These are phyloP conservation scores for Acacia melanoxylon DNA, from an alignment of 306 rosid genomes.

Conservation along the genomic window DNA sequence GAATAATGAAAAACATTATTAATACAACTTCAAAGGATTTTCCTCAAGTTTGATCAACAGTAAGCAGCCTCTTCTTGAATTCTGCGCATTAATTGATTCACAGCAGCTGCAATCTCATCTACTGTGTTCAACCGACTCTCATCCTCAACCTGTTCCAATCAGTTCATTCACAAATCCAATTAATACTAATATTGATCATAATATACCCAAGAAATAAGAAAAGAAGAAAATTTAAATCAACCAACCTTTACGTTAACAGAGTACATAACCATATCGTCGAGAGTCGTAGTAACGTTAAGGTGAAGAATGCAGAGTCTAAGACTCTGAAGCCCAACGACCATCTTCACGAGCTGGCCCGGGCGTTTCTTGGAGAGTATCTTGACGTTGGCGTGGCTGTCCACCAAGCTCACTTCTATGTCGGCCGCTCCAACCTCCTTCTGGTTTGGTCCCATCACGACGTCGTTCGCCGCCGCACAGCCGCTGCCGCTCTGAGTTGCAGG, in stretches of 20 bases:
- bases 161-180: not conserved
- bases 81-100: conserved; percentile 64
- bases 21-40: not conserved
- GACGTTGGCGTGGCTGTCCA: conserved; percentile 81
- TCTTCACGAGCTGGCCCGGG: conserved; percentile 55
- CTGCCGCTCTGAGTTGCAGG: conserved; percentile 34
- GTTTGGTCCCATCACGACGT: conserved; percentile 10
- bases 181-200: not conserved
- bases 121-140: conserved; percentile 71
- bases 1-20: not conserved
- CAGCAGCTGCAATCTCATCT: conserved; percentile 89
- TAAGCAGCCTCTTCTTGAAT: conserved; percentile 55
- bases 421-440: conserved; percentile 50
- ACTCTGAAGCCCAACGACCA: conserved; percentile 62
- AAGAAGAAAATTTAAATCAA: not conserved
- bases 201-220: not conserved
- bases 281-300: conserved; percentile 65
- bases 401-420: conserved; percentile 89
- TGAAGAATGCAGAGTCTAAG: conserved; percentile 74
- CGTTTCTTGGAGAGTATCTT: conserved; percentile 67
- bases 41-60: conserved; percentile 33
- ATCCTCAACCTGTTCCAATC: conserved; percentile 70
- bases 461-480: not conserved
- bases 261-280: conserved; percentile 67
- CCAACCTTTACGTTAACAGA: conserved; percentile 78